A percentile compares a stretch with the other conserved stretches of the same genome.
phyloP scores from a whole-genome alignment of 2,329 filamentous ascomycete genomes.

The Exophiala phaeomuriformis region DNA sequence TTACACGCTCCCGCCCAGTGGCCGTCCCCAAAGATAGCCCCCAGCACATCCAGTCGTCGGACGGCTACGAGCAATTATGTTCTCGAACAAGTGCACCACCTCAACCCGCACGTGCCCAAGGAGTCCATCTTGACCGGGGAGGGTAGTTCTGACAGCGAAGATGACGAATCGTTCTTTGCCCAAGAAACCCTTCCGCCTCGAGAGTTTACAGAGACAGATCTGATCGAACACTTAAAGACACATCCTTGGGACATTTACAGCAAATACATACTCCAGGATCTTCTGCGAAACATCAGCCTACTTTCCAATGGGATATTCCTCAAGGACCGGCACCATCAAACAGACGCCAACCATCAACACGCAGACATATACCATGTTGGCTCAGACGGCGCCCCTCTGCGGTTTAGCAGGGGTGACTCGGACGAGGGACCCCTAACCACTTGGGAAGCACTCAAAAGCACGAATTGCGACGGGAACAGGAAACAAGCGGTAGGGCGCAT shows the following conservation, averaged over 20 bases:
- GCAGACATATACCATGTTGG: constrained; percentile 54
- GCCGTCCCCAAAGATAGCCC: background rate
- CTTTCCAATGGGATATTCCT: constrained; percentile 30
- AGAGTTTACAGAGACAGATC: constrained; percentile 38
- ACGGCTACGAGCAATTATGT: constrained; percentile 5
- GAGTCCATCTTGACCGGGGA: constrained; percentile 30
- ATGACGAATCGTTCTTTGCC: constrained; percentile 36
- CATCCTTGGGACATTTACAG: constrained; percentile 40
- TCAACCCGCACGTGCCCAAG: constrained; percentile 13
- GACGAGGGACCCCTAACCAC: constrained; percentile 33
- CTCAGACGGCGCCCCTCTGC: constrained; percentile 38
- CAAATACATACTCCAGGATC: constrained; percentile 35
- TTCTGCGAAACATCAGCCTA: constrained; percentile 41
- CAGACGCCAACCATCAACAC: constrained; percentile 41
- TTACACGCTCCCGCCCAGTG: constrained; percentile 1
- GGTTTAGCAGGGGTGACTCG: constrained; percentile 30
- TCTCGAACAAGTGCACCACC: constrained; percentile 6
- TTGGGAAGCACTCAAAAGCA: constrained; percentile 32
- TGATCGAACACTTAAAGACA: constrained; percentile 40
- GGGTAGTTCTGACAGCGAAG: constrained; percentile 31
- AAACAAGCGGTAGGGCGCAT: constrained; percentile 51
- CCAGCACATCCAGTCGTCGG: constrained; percentile 4
- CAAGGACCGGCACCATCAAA: constrained; percentile 39
- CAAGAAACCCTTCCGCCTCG: constrained; percentile 36
- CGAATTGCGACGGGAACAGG: constrained; percentile 32